Evolutionary conservation across 2,329 filamentous ascomycete genomes (phyloP), one percentile per base, ranked within the genome.

Genomic region (Scedosporium boydii): DNA sequence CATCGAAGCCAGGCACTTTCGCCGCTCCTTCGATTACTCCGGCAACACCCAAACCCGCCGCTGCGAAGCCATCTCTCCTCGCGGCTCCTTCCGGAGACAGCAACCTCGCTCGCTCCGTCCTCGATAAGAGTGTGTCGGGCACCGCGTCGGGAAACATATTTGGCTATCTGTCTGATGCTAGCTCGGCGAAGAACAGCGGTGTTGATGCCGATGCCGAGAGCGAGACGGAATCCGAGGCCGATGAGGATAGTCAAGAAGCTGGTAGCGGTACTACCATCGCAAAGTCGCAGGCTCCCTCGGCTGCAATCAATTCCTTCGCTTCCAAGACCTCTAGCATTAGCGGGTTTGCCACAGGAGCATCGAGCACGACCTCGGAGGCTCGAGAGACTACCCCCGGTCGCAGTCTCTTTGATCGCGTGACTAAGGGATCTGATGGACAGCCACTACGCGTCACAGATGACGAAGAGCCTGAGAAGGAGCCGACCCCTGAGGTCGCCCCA

Each of bases 371-470:
- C 7, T 73, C 73, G 6, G 77, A 75, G 5, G 78, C 75, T 2
- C 75, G 77, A 3, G 78, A 80, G 51, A 76, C 74, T 63, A 77
- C 76, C 2, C 74, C 79, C 23, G 77, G 76, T 21, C 75, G 77
- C 56, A 84, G 82, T 69, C 68, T 85, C 14, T 85, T 85, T 66
- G 82, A 84, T 46, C 80, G 83, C 41, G 76, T 85, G 6, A 80
- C 76, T 4, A 81, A 78, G 69, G 79, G 75, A 57, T 73, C 69
- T 18, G 77, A 82, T 64, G 81, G 81, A 1, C 77, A 84, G 63
- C 78, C 80, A 16, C 69, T 83, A 2, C 77, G 80, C 27, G 69
- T 76, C 61, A 67, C 71, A 55, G 63, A 63, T 7, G 61, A 44
- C 3, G 68, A 71, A 58, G 69, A 70, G 42, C 71, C 73, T 34